Evolutionary conservation across 2,329 filamentous ascomycete genomes (phyloP), one percentile per base, ranked within the genome.

Genomic region (Verticillium nonalfalfae): DNA sequence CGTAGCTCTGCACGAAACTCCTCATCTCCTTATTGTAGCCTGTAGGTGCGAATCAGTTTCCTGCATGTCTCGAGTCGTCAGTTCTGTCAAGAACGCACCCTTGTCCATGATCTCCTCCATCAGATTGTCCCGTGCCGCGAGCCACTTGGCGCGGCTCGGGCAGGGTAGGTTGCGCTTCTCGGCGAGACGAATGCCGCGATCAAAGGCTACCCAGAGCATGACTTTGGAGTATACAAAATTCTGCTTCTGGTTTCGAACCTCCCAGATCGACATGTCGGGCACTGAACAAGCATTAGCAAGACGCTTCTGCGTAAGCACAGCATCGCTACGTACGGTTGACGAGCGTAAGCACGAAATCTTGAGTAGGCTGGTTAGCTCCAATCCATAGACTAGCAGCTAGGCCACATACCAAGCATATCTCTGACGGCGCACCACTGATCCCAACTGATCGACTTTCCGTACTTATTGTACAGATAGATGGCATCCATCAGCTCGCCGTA

Each of bases 231-330:
- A 93, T 14, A 88, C 85, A 66, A 92, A 93, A 69, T 91, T 85
- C 72, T 92, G 89, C 70, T 89, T 89, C 68, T 86, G 78, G 66
- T 90, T 90, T 52, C 90, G 84, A 6, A 91, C 89, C 71, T 93
- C 90, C 90, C 90, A 93, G 68, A 93, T 93, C 2, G 88, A 91
- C 89, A 92, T 92, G 69, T 93, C 90, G 13, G 86, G 85, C 54
- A 87, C 81, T 82, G 56, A 7, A 7, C n/a, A 9, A 36, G 11
- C 18, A 57, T 71, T 61, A 67, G 60, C 31, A 36, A 59, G 35
- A 54, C 60, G 26, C 26, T 31, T 31, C 4, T 31, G 26, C 26
- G 26, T 5, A 31, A 3, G 26, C 26, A 31, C 9, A 13, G 3
- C 1, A 35, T 31, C 38, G 34, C 1, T 11, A 63, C 68, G 75